Evolutionary conservation across 805 yeast genomes (phyloP), one percentile per base, ranked within the genome.

Genomic region (Brettanomyces sp.): DNA sequence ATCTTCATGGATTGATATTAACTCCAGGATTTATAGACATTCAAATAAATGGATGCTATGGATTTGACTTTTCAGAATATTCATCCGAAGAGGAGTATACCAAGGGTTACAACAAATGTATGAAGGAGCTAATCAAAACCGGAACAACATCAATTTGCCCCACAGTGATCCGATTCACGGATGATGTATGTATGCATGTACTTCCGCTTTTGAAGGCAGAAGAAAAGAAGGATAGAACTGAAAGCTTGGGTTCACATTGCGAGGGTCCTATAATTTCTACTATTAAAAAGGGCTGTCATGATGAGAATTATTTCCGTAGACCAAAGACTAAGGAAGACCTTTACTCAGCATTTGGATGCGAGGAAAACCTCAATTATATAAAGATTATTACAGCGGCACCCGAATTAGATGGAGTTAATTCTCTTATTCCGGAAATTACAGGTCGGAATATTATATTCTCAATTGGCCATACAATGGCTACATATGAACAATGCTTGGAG

Each of bases 91-190:
- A 55, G 11, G 53, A 60, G 14, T 76, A 68, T 52, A 54, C 58
- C 36, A 50, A 56, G 22, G 65, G 66, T 40, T 73, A 72, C 52
- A 55, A 61, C 21, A 69, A 69, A 45, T 73, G 69, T 35, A 70
- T 74, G 77, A 56, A 64, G 39, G 67, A 70, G 49, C 66, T 72
- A 46, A 56, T 77, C 41, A 51, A 66, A 39, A 73, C 79, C 11
- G 82, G 82, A 9, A 78, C 73, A 30, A 77, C 82, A 6, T 59
- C 75, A 5, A 62, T 68, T 36, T 77, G 82, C 56, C 82, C 82
- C 13, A 77, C 82, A 4, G 66, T 77, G 41, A 74, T 80, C 5
- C 72, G 79, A 4, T 73, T 70, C 36, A 70, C 69, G 52, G 71
- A 74, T 5, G 67, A 70, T 42, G 76, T 73, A 33, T 77, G 77